Conservation (phyloP, 805 yeast genomes). For the Candida qinlingensis region DNA sequence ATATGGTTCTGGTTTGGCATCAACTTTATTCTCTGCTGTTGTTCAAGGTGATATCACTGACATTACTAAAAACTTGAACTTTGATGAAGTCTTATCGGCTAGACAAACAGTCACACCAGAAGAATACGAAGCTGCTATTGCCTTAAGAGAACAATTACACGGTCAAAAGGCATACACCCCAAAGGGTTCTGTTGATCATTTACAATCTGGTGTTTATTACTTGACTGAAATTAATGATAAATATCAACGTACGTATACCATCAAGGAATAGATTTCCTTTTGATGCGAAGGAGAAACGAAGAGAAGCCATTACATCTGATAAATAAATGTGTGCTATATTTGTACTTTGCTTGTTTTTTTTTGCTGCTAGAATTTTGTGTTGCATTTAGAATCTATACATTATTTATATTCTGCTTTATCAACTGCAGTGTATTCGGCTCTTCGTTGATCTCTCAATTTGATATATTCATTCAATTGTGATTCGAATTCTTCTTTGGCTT, state of each 20-base stretch:
- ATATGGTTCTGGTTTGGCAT: slow-evolving; percentile 96
- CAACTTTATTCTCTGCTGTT: slow-evolving; percentile 75
- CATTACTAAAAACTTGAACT: slow-evolving; percentile 59
- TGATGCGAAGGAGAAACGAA: no score
- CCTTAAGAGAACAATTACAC: slow-evolving; percentile 85
- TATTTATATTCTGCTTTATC: not conserved
- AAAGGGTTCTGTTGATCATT: slow-evolving; percentile 65
- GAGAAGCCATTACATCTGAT: not conserved
- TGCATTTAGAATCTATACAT: not conserved
- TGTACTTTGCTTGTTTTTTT: not conserved
- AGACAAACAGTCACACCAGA: slow-evolving; percentile 70
- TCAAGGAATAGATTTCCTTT: slow-evolving; percentile 44
- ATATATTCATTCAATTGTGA: not conserved
- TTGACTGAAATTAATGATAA: slow-evolving; percentile 79
- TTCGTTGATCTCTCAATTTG: not conserved
- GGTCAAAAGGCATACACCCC: slow-evolving; percentile 77
- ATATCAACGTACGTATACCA: slow-evolving; percentile 76
- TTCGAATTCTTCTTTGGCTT: not conserved
- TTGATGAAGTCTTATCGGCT: slow-evolving; percentile 58
- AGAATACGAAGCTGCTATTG: slow-evolving; percentile 76
- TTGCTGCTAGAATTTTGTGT: not conserved
- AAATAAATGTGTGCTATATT: slow-evolving; percentile 1
- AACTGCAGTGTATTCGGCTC: not conserved
- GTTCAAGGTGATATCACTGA: slow-evolving; percentile 76
- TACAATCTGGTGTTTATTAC: slow-evolving; percentile 77